Percentiles rank a stretch among this genome's conserved stretches.
These are phyloP conservation scores for Petasospora fabianii DNA, from an alignment of 1,139 yeast species.

Conservation along the genomic window DNA sequence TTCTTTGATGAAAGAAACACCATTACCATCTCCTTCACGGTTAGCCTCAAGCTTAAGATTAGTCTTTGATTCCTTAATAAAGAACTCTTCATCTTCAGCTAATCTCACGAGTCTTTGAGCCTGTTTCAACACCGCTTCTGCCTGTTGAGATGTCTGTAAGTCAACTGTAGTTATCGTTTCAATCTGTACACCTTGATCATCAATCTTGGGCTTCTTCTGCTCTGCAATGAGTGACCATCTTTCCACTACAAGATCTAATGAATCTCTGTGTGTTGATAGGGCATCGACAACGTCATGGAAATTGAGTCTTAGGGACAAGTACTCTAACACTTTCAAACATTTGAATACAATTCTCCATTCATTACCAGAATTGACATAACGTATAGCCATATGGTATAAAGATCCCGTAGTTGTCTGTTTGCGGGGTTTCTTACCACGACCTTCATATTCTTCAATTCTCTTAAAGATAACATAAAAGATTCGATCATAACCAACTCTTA, in stretches of 20 bases:
- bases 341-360: constrained; percentile 37
- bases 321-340: constrained; percentile 34
- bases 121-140: constrained; percentile 4
- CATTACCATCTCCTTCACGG: constrained; percentile 6
- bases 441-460: constrained; percentile 10
- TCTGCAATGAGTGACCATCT: too few species aligned
- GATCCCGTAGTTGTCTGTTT: constrained; percentile 14
- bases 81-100: constrained; percentile 6
- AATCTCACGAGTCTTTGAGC: constrained; percentile 7
- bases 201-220: background rate
- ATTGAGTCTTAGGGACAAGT: constrained; percentile 19
- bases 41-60: constrained; percentile 8
- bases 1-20: constrained; percentile 2
- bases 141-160: constrained; percentile 8
- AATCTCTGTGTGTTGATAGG: too few species aligned
- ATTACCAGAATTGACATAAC: constrained; percentile 35
- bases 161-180: constrained; percentile 4
- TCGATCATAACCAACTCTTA: background rate
- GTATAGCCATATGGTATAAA: constrained; percentile 35
- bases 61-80: constrained; percentile 7
- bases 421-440: background rate
- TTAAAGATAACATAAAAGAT: background rate
- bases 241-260: too few species aligned
- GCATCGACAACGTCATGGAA: too few species aligned
- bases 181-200: too few species aligned